phyloP scores from a whole-genome alignment of 768 basidiomycete genomes.

The Boletellus sp. region DNA sequence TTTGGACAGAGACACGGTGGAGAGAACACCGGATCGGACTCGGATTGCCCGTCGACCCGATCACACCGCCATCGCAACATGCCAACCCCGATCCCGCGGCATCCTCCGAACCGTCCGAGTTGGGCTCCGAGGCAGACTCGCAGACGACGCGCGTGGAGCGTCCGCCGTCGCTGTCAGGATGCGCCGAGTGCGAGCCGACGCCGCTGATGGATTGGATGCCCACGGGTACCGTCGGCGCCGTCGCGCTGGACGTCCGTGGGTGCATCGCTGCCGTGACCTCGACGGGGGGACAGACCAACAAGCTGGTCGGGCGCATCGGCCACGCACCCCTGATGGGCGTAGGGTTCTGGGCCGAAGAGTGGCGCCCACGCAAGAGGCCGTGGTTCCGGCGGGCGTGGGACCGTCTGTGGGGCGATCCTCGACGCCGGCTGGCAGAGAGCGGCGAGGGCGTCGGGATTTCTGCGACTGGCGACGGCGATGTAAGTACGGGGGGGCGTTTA shows the following conservation, averaged over 20 bases:
- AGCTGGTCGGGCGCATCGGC: conserved; percentile 77
- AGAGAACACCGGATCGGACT: conserved; percentile 69
- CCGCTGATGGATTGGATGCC: conserved; percentile 53
- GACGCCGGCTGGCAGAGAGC: no score
- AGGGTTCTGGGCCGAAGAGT: conserved; percentile 85
- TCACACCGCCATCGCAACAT: conserved; percentile 34
- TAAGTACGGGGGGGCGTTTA: conserved; percentile 39
- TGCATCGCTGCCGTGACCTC: conserved; percentile 74
- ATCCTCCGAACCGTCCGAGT: no score
- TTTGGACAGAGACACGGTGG: conserved; percentile 74
- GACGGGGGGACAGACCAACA: conserved; percentile 81
- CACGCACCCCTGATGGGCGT: conserved; percentile 77
- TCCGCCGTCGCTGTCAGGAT: conserved; percentile 9
- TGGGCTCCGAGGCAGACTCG: no score
- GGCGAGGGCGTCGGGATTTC: conserved; percentile 62
- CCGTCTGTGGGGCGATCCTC: conserved; percentile 27
- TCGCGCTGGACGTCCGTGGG: conserved; percentile 70
- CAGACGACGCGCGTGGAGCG: conserved; percentile 11
- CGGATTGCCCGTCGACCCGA: conserved; percentile 66
- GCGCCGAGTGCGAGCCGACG: conserved; percentile 15
- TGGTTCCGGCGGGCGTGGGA: conserved; percentile 38
- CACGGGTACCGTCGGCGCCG: conserved; percentile 80
- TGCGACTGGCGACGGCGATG: conserved; percentile 84
- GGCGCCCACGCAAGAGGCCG: conserved; percentile 39
- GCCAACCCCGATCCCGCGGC: conserved; percentile 3